Conservation (phyloP, 495 filamentous ascomycete species). For the Penicillium maclennaniae region DNA sequence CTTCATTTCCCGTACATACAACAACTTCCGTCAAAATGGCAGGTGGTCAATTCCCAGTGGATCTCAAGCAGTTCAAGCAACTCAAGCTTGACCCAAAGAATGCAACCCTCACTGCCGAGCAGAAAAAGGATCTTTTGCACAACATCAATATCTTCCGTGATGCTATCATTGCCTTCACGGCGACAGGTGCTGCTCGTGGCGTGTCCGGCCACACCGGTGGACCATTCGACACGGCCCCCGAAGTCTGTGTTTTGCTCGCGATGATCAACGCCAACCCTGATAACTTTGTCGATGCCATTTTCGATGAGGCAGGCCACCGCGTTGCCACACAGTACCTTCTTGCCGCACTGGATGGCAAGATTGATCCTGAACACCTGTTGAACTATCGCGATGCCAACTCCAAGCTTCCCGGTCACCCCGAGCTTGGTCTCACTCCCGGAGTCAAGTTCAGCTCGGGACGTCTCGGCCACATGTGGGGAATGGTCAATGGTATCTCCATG, state of each 20-base stretch:
- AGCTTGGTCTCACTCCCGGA: slow-evolving; percentile 37
- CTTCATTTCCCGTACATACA: neutral
- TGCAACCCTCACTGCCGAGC: slow-evolving; percentile 26
- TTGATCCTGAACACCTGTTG: slow-evolving; percentile 35
- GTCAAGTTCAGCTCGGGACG: slow-evolving; percentile 41
- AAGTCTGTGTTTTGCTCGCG: slow-evolving; percentile 37
- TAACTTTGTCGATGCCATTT: slow-evolving; percentile 31
- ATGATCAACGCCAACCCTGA: slow-evolving; percentile 34
- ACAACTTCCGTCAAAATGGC: slow-evolving; percentile 13
- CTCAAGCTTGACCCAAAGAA: slow-evolving; percentile 34
- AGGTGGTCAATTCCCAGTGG: slow-evolving; percentile 30
- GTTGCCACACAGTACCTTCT: slow-evolving; percentile 40
- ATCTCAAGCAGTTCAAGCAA: slow-evolving; percentile 38
- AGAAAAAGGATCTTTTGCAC: slow-evolving; percentile 33
- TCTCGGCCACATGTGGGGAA: slow-evolving; percentile 40
- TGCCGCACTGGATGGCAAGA: slow-evolving; percentile 34
- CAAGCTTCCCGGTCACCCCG: slow-evolving; percentile 39
- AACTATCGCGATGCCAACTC: slow-evolving; percentile 41
- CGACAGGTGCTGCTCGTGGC: slow-evolving; percentile 36
- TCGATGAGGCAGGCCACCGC: slow-evolving; percentile 39
- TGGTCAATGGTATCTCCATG: slow-evolving; percentile 41
- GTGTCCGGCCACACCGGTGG: slow-evolving; percentile 39
- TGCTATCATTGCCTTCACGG: slow-evolving; percentile 39
- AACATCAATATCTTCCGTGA: slow-evolving; percentile 41
- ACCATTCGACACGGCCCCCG: slow-evolving; percentile 41